Conservation (phyloP, 2,329 filamentous ascomycete genomes). For the Beauveria asiatica region DNA sequence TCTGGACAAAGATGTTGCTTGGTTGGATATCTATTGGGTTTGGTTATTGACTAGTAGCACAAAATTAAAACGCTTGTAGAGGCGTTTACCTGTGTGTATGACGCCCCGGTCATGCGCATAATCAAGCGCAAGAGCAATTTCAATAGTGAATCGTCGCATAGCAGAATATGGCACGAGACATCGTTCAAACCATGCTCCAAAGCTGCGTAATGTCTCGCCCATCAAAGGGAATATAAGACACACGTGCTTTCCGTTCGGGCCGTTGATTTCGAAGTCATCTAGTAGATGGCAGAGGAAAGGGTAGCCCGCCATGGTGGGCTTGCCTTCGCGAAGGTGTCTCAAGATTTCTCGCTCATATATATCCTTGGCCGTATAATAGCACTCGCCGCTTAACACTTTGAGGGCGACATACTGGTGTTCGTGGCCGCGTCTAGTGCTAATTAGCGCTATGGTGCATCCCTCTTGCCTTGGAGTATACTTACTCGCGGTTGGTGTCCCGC, state of each 20-base stretch:
- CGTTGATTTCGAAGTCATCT: constrained; percentile 20
- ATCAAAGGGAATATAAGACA: constrained; percentile 24
- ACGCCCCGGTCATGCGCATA: constrained; percentile 16
- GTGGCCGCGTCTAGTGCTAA: background rate
- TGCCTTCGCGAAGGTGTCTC: constrained; percentile 14
- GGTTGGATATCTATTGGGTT: constrained; percentile 16
- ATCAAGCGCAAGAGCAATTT: constrained; percentile 15
- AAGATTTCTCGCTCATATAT: constrained; percentile 17
- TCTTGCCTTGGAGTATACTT: background rate
- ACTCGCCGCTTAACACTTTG: constrained; percentile 19
- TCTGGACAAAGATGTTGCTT: constrained; percentile 18
- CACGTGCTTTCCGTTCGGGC: constrained; percentile 23
- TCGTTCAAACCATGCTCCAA: constrained; percentile 12
- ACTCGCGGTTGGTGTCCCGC: background rate
- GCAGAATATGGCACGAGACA: constrained; percentile 12
- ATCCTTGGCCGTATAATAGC: constrained; percentile 10
- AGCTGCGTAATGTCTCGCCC: constrained; percentile 18
- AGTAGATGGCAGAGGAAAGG: constrained; percentile 14
- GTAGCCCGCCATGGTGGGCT: constrained; percentile 3
- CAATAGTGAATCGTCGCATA: constrained; percentile 14
- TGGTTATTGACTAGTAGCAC: background rate
- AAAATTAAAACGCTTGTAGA: background rate
- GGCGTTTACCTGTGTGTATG: constrained; percentile 16
- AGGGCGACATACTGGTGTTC: constrained; percentile 16
- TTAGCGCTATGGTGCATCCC: background rate